These are phyloP conservation scores for Penicillium riverlandense DNA, from an alignment of 495 filamentous ascomycete genomes.

Conservation along the genomic window DNA sequence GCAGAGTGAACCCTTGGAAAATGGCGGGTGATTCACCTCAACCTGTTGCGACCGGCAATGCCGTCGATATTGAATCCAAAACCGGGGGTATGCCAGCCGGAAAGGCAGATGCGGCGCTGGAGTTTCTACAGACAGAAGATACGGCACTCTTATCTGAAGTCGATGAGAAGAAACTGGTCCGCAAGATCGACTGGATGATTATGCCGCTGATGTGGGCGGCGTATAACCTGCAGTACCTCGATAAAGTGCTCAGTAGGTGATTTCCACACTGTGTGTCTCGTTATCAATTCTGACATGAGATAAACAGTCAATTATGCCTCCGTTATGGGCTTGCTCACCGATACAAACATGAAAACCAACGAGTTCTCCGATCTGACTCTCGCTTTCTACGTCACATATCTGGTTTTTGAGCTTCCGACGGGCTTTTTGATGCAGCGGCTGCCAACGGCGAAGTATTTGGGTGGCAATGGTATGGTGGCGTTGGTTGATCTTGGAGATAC, in stretches of 20 bases:
- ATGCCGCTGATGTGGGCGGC: conserved; percentile 37
- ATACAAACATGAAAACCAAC: conserved; percentile 44
- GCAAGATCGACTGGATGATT: conserved; percentile 36
- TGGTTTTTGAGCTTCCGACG: conserved; percentile 26
- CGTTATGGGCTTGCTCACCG: conserved; percentile 48
- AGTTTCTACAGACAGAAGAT: conserved; percentile 17
- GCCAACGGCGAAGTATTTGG: conserved; percentile 42
- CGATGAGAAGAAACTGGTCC: conserved; percentile 28
- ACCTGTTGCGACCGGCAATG: background rate
- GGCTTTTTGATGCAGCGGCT: conserved; percentile 39
- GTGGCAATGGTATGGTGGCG: conserved; percentile 30
- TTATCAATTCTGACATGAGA: too few species aligned
- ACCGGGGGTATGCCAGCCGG: conserved; percentile 4
- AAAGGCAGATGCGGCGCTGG: conserved; percentile 21
- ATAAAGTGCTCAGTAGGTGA: conserved; percentile 49
- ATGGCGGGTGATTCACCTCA: background rate
- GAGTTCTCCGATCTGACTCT: conserved; percentile 48
- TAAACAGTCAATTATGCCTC: conserved; percentile 43
- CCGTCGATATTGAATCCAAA: conserved; percentile 11
- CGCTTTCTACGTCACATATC: conserved; percentile 48
- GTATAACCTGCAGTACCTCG: conserved; percentile 59
- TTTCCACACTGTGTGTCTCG: background rate
- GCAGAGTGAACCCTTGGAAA: conserved; percentile 5
- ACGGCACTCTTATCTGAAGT: conserved; percentile 6
- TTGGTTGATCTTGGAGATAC: background rate